Evolutionary conservation across 345 rosid species (phyloP), one percentile per base, ranked within the genome.

Genomic region (Physaria fendleri): DNA sequence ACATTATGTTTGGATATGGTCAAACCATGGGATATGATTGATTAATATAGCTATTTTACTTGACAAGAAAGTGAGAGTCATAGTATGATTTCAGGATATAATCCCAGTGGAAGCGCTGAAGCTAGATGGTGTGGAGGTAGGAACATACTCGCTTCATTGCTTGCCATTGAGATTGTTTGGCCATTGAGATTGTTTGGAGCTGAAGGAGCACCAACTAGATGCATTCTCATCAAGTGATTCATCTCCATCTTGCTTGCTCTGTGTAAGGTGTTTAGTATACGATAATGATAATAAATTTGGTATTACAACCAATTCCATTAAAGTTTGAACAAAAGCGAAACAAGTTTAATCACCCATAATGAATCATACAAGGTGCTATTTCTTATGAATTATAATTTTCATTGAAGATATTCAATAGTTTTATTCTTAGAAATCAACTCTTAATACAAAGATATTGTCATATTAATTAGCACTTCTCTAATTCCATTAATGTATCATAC

Each of bases 101-200:
- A 77, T 86, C 27, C 78, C 83, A 0, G 86, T 88, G 52, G 96
- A 85, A 64, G 88, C 70, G 21, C 41, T 85, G 29, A 88, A 83
- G 60, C 85, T 85, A 0, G 93, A 88, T 17, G 74, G 58, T 56
- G 76, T 81, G 38, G 78, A 74, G 8, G 65, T 75, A 18, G 93
- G 96, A 66, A 27, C 74, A n/a, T 83, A 85, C 75, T 67, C 77
- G 13, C 73, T 88, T 41, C 90, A 85, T 56, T 88, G 96, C 75
- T 76, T 88, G 32, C 90, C 85, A 4, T 59, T 77, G 45, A 81
- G 96, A 59, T 59, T 88, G 80, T 59, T 74, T 37, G 85, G 87
- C 90, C 85, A 4, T 59, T 77, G 45, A 81, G 96, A 59, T 59
- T 88, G 80, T 59, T 74, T 37, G 85, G 87, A 43, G 71, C 90